Base-by-base conservation (phyloP, 768 basidiomycete species). In the Tricholoma hemisulphureum region DNA sequence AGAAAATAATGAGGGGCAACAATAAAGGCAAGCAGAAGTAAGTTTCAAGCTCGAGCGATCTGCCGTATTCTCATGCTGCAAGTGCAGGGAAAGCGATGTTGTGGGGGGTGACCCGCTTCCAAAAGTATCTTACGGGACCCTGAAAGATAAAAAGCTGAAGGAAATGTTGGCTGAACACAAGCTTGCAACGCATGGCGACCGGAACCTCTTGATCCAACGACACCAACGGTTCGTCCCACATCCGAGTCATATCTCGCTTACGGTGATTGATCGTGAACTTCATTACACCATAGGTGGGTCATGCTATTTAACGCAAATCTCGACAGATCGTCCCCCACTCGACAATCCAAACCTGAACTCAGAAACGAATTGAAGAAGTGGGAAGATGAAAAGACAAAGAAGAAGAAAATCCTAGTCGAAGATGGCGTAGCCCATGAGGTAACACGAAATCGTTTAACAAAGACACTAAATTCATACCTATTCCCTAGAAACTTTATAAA, bases 261-360 rank as follows among this genome's bases (percentile, higher is more conserved):
- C 23, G 26, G 51, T 20, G 28, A 48, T 4, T 60, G 23, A 46
- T 54, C 32, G 10, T 39, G 14, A n/a, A 41, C 23, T 43, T 16
- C 3, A 14, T 24, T 8, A n/a, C n/a, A n/a, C n/a, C n/a, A 28
- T 48, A 89, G 88, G 60, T 91, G 87, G 87, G 78, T 87, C 0
- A 83, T 84, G 71, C 66, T 86, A 39, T 85, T 79, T 62, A 91
- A 91, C 59, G 83, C 87, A 26, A 91, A 90, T 66, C 74, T 88
- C 8, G 89, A 91, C 71, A 81, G 80, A 61, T 76, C 77, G 18
- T 51, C 61, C 2, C 50, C 62, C 16, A 73, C 78, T 45, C 78
- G 86, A 26, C 82, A 81, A 65, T 75, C 74, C 16, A 67, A 75
- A 55, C 58, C 67, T 1, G 79, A 80, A 32, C 75, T 90, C 13